phyloP scores from a whole-genome alignment of 164 flowering plant genomes.

The Nymphaea thermarum region DNA sequence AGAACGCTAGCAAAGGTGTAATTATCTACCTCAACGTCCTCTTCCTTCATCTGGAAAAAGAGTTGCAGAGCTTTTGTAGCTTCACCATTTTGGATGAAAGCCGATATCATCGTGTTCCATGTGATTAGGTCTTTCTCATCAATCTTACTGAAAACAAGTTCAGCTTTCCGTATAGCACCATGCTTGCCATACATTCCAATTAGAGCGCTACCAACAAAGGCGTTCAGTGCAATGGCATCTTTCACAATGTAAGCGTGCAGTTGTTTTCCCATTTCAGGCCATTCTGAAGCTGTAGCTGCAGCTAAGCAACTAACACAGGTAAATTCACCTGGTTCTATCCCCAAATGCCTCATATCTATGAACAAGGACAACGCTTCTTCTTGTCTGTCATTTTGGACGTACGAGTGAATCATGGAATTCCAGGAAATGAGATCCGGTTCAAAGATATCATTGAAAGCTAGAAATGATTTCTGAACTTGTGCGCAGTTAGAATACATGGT shows the following conservation, averaged over 20 bases:
- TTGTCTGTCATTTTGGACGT: conserved; percentile 6
- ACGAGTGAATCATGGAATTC: conserved; percentile 10
- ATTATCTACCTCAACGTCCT: conserved; percentile 7
- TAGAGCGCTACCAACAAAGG: conserved; percentile 10
- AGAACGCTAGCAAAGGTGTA: conserved; percentile 9
- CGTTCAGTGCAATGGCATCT: conserved; percentile 2
- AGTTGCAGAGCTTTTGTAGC: conserved; percentile 8
- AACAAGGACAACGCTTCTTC: conserved; percentile 9
- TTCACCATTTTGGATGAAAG: conserved; percentile 4
- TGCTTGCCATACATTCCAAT: conserved; percentile 9
- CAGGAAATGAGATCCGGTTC: conserved; percentile 6
- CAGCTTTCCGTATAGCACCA: conserved; percentile 6
- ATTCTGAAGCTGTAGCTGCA: conserved; percentile 3
- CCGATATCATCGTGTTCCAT: conserved; percentile 11
- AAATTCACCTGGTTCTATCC: conserved; percentile 7
- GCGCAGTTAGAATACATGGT: background rate
- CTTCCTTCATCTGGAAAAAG: conserved; percentile 7
- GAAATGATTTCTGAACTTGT: background rate
- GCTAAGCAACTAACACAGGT: conserved; percentile 7
- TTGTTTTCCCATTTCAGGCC: conserved; percentile 2
- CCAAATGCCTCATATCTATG: conserved; percentile 8
- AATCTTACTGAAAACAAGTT: conserved; percentile 4
- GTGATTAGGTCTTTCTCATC: conserved; percentile 9
- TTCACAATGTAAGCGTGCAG: conserved; percentile 7
- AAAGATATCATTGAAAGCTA: conserved; percentile 8